phyloP scores from a whole-genome alignment of 2,329 filamentous ascomycete genomes.

The Chrysosporium queenslandicum region DNA sequence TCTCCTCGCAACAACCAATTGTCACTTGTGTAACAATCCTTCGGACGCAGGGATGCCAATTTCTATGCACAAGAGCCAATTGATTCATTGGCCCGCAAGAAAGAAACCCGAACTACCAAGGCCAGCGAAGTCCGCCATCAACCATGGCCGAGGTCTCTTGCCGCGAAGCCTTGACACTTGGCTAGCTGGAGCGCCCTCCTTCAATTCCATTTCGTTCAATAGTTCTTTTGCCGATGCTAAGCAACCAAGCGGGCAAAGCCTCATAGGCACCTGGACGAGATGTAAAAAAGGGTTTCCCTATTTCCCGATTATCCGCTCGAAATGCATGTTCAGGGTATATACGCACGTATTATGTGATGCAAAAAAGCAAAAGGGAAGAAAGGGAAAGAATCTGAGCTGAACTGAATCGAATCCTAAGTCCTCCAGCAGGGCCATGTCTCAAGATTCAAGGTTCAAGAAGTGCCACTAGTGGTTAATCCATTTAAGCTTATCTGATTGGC shows the following conservation, averaged over 20 bases:
- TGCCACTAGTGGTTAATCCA: constrained; percentile 12
- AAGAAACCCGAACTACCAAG: background rate
- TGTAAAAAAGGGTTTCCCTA: too few species aligned
- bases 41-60: background rate
- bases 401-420: background rate
- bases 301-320: background rate
- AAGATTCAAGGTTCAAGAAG: background rate
- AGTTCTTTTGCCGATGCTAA: too few species aligned
- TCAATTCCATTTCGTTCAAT: too few species aligned
- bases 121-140: background rate
- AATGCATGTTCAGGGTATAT: background rate
- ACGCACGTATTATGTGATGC: background rate
- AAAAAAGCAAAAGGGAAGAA: too few species aligned
- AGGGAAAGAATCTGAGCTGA: too few species aligned
- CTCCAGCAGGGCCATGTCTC: background rate
- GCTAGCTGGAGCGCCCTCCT: too few species aligned
- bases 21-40: constrained; percentile 2
- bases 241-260: too few species aligned
- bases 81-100: background rate
- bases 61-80: background rate
- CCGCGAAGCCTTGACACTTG: too few species aligned
- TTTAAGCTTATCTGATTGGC: constrained; percentile 14
- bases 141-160: background rate
- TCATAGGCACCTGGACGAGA: too few species aligned
- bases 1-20: background rate